Base-by-base conservation (phyloP, 2,329 filamentous ascomycete species). In the Trichophyton simii region DNA sequence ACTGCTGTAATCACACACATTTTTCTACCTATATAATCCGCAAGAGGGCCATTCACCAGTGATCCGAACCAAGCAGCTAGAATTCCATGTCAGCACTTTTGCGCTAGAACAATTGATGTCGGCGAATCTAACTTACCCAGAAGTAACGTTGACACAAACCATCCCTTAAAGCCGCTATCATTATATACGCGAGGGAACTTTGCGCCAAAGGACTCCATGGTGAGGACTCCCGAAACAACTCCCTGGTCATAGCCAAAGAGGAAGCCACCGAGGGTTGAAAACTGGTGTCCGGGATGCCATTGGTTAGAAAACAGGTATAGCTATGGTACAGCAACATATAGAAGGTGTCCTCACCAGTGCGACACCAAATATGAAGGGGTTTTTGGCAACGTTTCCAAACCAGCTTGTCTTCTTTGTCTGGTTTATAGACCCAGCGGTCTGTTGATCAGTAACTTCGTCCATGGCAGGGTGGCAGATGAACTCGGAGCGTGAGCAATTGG, bases 161-260 rank as follows among this genome's bases (percentile, higher is more conserved):
- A 81, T 36, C 79, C 79, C 63, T 80, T 79, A 69, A 79, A 79
- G 9, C 74, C 67, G 62, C 72, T 76, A 62, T 80, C 77, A 0
- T 71, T 61, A 57, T 73, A 77, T 15, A 79, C 71, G 6, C 71
- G 68, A 13, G 76, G 77, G 48, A 75, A 72, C 13, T 68, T 65
- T 34, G 72, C 72, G 2, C 68, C 73, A 62, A 80, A 79, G 3
- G 71, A 74, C 62, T 78, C 72, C 77, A 80, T 80, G 0, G 71
- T 74, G 34, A 79, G 67, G 1, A 79, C 73, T n/a, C 75, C 76
- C 0, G 75, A 78, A 6, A 80, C 71, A 15, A 80, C 78, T 2
- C 78, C 78, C 58, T 80, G 78, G 60, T 80, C 78, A 66, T 80
- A 80, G 1, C 78, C 78, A 44, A 77, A 80, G 1, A 79, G 71